Base-by-base conservation (phyloP, 75 land plant genomes). In the Chamaecyparis obtusa region DNA sequence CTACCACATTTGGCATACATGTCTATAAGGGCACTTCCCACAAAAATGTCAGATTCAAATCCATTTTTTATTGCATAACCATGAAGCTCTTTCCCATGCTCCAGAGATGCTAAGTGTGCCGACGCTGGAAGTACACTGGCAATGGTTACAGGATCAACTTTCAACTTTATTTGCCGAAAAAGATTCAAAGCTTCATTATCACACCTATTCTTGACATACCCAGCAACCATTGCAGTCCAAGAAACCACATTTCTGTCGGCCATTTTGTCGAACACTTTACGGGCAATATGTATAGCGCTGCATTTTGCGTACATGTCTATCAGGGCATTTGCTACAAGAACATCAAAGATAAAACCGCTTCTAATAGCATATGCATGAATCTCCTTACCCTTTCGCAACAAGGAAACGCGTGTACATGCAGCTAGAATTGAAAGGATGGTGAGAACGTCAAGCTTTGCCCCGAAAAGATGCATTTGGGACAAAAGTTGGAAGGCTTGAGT, bases 1-100 rank as follows among this genome's bases (percentile, higher is more conserved):
- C 86, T 89, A 21, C 89, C 89, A 88, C 86, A 67, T 81, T 87
- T 87, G 8, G 86, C 75, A 80, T 89, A 89, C 87, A 87, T 89
- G 86, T 51, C 87, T 46, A 89, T 30, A 44, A 89, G 56, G 19
- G 89, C 35, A 77, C 60, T 89, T 67, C 44, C 90, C 15, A 87
- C 77, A 41, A 36, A n/a, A 33, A 87, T 27, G 14, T 89, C 86
- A 14, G 89, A 87, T 49, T 83, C 86, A 84, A 87, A 72, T 24
- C 44, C 89, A 37, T 36, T 41, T 30, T 33, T 41, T 9, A 83
- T 48, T 41, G 67, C 60, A 14, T 87, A 33, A 24, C 48, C 60
- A 32, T 89, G 89, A 14, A 89, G 54, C 16, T 88, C 76, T 57
- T 72, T 76, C 17, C 89, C 90, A 30, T 84, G 51, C 33, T 49